phyloP scores from a whole-genome alignment of 2,329 filamentous ascomycete genomes.

The Colletotrichum sp. region DNA sequence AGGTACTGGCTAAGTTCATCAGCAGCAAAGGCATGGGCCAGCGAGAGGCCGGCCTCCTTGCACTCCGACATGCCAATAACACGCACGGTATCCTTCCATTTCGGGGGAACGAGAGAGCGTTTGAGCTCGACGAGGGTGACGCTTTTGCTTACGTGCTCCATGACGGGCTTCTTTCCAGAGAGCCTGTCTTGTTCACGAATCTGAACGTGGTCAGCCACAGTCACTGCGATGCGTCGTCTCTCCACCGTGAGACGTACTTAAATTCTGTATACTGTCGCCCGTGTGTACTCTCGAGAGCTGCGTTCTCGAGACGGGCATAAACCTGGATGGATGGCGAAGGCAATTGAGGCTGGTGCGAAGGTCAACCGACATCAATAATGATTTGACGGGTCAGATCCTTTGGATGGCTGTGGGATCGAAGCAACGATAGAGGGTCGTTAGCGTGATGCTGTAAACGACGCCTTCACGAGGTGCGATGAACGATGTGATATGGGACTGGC shows the following conservation, averaged over 20 bases:
- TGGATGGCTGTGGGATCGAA: slow-evolving; percentile 14
- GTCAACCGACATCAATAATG: slow-evolving; percentile 66
- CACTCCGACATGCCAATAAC: slow-evolving; percentile 69
- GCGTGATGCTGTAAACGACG: slow-evolving; percentile 8
- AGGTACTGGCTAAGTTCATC: slow-evolving; percentile 80
- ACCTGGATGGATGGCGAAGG: slow-evolving; percentile 60
- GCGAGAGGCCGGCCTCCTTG: slow-evolving; percentile 71
- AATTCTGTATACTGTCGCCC: slow-evolving; percentile 61
- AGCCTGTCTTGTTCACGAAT: slow-evolving; percentile 19
- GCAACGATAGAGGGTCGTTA: neutral
- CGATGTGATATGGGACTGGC: neutral
- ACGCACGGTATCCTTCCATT: slow-evolving; percentile 64
- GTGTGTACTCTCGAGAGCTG: slow-evolving; percentile 60
- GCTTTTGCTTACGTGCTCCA: slow-evolving; percentile 31
- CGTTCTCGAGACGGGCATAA: slow-evolving; percentile 61
- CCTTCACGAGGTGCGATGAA: slow-evolving; percentile 14
- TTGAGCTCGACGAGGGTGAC: slow-evolving; percentile 16
- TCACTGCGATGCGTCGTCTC: neutral
- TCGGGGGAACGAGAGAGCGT: slow-evolving; percentile 56
- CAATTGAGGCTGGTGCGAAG: slow-evolving; percentile 60
- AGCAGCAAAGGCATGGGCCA: slow-evolving; percentile 78
- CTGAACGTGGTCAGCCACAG: neutral
- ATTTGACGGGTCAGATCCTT: slow-evolving; percentile 24
- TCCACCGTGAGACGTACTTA: slow-evolving; percentile 37
- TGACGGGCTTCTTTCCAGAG: slow-evolving; percentile 26